These are phyloP conservation scores for Neckera pumila DNA, from an alignment of 225 moss, liverwort and hornwort species.

Conservation along the genomic window DNA sequence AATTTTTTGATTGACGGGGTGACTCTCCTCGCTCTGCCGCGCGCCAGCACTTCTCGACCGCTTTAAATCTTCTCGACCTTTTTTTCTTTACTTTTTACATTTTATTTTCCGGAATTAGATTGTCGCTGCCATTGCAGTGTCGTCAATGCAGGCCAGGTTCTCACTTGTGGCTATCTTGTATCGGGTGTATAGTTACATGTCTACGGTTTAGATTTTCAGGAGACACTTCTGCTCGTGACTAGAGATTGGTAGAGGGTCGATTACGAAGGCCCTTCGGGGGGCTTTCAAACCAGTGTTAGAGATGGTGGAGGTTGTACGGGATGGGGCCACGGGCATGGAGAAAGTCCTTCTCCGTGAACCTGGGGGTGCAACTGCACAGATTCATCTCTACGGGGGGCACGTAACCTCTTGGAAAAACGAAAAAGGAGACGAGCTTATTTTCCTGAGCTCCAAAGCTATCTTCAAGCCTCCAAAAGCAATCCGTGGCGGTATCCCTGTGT, in stretches of 20 bases:
- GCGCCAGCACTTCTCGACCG: background rate
- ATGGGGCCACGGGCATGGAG: constrained; percentile 56
- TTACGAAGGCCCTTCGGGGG: background rate
- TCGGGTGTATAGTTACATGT: background rate
- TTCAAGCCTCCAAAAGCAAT: constrained; percentile 95
- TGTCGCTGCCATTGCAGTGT: constrained; percentile 1
- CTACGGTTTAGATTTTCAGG: background rate
- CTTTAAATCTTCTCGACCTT: background rate
- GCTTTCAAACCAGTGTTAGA: background rate
- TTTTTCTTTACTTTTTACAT: background rate
- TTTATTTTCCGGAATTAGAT: background rate
- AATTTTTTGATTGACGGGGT: background rate
- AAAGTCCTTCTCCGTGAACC: constrained; percentile 57
- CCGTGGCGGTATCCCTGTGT: constrained; percentile 86
- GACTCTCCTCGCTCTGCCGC: background rate
- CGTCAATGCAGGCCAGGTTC: constrained; percentile 1
- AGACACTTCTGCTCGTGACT: background rate
- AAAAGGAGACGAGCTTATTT: constrained; percentile 87
- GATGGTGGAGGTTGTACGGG: constrained; percentile 55
- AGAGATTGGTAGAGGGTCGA: background rate
- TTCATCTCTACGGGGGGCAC: constrained; percentile 81
- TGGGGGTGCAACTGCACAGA: constrained; percentile 64
- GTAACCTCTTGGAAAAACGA: constrained; percentile 96
- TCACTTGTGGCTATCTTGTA: background rate
- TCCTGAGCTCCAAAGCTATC: constrained; percentile 83